Evolutionary conservation across 1,284 basidiomycete genomes (phyloP).

Genomic region (Inonotus obliquus): DNA sequence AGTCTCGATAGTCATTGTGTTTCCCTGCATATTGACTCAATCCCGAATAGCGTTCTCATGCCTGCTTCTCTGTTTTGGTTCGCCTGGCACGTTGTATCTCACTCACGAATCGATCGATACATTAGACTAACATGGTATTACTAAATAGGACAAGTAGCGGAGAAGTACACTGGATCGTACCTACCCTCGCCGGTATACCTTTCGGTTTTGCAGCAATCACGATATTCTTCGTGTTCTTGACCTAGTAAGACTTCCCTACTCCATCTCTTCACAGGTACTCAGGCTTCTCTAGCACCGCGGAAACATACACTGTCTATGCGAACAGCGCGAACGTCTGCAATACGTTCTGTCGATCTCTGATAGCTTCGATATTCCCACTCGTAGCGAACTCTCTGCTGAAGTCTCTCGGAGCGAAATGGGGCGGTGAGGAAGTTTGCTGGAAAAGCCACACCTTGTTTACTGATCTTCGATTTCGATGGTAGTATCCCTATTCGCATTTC

Average conservation of each 20-base stretch:
- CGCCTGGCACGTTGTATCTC: constrained; percentile 24
- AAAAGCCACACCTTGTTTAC: neutral
- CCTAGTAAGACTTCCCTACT: constrained; percentile 13
- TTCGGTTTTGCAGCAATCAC: constrained; percentile 25
- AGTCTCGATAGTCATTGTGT: neutral
- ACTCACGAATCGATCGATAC: neutral
- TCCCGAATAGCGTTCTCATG: constrained; percentile 15
- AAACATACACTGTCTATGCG: constrained; percentile 26
- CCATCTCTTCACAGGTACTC: neutral
- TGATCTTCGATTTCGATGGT: neutral
- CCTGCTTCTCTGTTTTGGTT: constrained; percentile 29
- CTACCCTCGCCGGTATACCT: constrained; percentile 26
- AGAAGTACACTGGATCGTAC: constrained; percentile 27
- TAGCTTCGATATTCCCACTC: constrained; percentile 26
- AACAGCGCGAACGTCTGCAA: constrained; percentile 27
- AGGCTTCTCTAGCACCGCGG: constrained; percentile 20
- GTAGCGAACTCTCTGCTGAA: constrained; percentile 24
- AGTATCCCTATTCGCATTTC: constrained; percentile 29
- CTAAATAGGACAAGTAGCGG: constrained; percentile 25
- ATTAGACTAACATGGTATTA: neutral
- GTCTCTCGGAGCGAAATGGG: constrained; percentile 28
- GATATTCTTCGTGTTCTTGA: constrained; percentile 18
- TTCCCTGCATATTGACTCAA: neutral
- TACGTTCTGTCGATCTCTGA: constrained; percentile 24
- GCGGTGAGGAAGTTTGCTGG: constrained; percentile 21